Evolutionary conservation across 495 filamentous ascomycete species (phyloP), one percentile per base, ranked within the genome.

Genomic region (Penicillium macrosclerotiorum): DNA sequence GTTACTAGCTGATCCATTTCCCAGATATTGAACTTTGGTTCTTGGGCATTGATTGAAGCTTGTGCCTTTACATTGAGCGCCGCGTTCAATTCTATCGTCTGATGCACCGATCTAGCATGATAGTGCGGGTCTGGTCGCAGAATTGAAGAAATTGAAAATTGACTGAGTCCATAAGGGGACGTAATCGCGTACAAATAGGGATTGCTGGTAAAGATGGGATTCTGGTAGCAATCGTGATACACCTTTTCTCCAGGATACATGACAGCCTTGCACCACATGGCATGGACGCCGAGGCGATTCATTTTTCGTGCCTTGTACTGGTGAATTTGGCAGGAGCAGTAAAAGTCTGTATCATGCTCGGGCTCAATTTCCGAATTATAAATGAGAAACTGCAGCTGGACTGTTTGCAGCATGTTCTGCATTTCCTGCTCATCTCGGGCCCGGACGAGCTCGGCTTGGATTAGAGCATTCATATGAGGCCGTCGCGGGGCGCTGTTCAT

Each of bases 311-410:
- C 31, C 34, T 52, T 45, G 37, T 71, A 73, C 18, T 47, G 40
- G 45, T 71, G 67, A 22, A 69, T 56, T 16, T 41, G 27, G 44
- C 69, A 73, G 22, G 33, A 35, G 27, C 69, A 71, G 2, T 45
- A 46, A 19, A 52, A 49, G 12, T 64, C 61, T 6, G 55, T 53
- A 6, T 73, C 66, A 40, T 73, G 71, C 39, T 76, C 73, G 12
- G 73, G 73, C 40, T 76, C 73, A 37, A 76, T 72, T 31, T 76
- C 73, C 23, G 55, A 55, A 41, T 76, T 74, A 51, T 65, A 76
- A 14, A 76, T 74, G 5, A 42, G 37, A 51, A 60, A 59, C 13
- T 41, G 9, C 8, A 47, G 43, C 36, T 74, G 71, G 9, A 72
- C 45, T 16, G 25, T 54, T 36, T 69, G 70, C 8, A 74, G 55